Conservation (phyloP, 1,284 basidiomycete species). For the Coriolopsis trogii region DNA sequence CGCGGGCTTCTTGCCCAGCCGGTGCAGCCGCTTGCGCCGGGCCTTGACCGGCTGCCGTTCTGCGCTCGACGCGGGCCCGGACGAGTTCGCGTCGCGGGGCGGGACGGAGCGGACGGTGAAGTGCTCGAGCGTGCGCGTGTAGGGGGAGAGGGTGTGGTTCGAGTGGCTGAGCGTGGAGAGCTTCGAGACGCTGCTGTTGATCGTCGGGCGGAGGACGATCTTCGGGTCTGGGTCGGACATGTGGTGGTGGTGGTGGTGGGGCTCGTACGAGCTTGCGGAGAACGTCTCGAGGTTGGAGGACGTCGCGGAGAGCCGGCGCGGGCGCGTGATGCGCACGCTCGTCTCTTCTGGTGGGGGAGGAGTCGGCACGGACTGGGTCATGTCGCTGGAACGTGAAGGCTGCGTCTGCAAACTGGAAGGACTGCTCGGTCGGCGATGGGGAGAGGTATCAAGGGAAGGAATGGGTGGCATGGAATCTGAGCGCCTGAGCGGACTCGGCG, state of each 20-base stretch:
- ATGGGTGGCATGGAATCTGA: conserved; percentile 36
- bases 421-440: conserved; percentile 30
- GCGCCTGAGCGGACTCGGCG: conserved; percentile 23
- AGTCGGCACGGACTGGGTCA: conserved; percentile 36
- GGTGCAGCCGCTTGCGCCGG: conserved; percentile 74
- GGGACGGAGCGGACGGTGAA: conserved; percentile 89
- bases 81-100: conserved; percentile 45
- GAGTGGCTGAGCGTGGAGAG: conserved; percentile 83
- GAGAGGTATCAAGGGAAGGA: conserved; percentile 34
- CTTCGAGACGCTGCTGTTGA: conserved; percentile 80
- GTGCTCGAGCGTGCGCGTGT: conserved; percentile 85
- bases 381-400: conserved; percentile 35
- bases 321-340: conserved; percentile 30
- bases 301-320: conserved; percentile 35
- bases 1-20: conserved; percentile 54
- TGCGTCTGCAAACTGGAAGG: conserved; percentile 35
- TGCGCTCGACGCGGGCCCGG: conserved; percentile 31
- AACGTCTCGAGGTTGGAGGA: conserved; percentile 43
- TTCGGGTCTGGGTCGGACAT: conserved; percentile 46
- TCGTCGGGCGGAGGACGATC: conserved; percentile 69
- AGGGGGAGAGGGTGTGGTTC: conserved; percentile 90
- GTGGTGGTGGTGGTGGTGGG: conserved; percentile 38
- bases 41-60: conserved; percentile 69
- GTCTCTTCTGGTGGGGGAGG: conserved; percentile 33
- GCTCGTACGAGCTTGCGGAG: conserved; percentile 43